Evolutionary conservation across 2,329 filamentous ascomycete genomes (phyloP).

Genomic region (Juglanconis sp.): DNA sequence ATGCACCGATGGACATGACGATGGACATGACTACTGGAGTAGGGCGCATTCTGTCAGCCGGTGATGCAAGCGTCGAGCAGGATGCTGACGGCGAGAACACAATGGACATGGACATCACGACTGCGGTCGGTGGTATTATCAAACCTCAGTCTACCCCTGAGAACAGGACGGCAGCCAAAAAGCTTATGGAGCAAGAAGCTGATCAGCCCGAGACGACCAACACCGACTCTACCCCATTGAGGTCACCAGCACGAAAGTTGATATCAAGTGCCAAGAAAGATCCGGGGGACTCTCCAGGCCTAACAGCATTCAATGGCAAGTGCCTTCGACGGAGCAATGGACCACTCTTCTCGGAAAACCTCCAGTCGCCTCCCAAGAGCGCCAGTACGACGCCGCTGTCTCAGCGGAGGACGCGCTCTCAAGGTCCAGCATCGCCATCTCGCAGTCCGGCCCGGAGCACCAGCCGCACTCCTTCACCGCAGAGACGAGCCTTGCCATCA

Average conservation of each 20-base stretch:
- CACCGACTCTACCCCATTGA: conserved; percentile 34
- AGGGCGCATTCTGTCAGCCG: conserved; percentile 48
- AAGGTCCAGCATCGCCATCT: conserved; percentile 14
- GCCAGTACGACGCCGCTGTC: conserved; percentile 7
- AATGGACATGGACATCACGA: conserved; percentile 67
- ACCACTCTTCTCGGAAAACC: conserved; percentile 39
- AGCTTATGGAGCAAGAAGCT: conserved; percentile 57
- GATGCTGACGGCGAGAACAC: conserved; percentile 39
- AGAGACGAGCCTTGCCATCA: neutral
- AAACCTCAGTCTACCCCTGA: conserved; percentile 35
- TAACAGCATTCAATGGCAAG: conserved; percentile 51
- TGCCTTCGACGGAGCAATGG: conserved; percentile 47
- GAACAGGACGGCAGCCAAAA: conserved; percentile 48
- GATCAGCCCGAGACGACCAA: conserved; percentile 46
- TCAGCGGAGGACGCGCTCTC: conserved; percentile 13
- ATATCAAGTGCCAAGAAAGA: conserved; percentile 22
- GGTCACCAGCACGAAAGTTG: conserved; percentile 28
- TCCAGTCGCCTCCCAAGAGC: conserved; percentile 25
- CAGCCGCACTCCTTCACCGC: conserved; percentile 28
- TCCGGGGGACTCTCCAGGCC: conserved; percentile 49
- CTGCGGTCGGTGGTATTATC: conserved; percentile 61
- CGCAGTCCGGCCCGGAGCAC: conserved; percentile 9
- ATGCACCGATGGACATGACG: conserved; percentile 36
- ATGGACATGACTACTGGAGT: conserved; percentile 65
- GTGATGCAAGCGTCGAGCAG: conserved; percentile 29